A percentile compares a stretch with the other conserved stretches of the same genome.
These are phyloP conservation scores for Fonsecaea pugnacius DNA, from an alignment of 2,329 filamentous ascomycete genomes.

Conservation along the genomic window DNA sequence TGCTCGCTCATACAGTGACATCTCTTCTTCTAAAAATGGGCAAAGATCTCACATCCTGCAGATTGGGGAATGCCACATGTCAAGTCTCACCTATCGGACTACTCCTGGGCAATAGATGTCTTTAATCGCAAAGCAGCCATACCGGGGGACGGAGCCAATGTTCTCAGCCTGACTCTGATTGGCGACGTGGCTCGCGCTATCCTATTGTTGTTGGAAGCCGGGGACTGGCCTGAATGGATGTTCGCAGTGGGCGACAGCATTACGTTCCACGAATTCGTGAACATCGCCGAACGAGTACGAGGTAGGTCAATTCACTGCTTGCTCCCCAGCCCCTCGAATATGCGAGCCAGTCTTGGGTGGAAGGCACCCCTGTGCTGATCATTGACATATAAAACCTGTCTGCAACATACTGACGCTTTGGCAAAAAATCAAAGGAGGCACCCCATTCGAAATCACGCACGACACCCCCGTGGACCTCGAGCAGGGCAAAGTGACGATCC, in stretches of 20 bases:
- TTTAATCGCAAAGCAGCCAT: conserved; percentile 35
- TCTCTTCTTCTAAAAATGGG: no score
- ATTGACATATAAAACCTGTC: background rate
- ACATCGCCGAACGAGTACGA: conserved; percentile 33
- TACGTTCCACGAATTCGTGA: conserved; percentile 39
- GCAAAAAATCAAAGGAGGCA: background rate
- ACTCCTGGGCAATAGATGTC: conserved; percentile 35
- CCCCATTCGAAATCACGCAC: conserved; percentile 6
- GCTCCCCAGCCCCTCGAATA: no score
- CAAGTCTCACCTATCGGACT: conserved; percentile 32
- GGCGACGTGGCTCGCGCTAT: conserved; percentile 39
- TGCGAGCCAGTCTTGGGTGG: background rate
- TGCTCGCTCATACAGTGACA: no score
- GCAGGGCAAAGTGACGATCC: background rate
- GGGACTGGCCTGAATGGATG: conserved; percentile 34
- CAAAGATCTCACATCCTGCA: conserved; percentile 1
- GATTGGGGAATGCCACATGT: conserved; percentile 32
- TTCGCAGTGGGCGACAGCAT: conserved; percentile 38
- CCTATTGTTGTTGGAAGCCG: conserved; percentile 28
- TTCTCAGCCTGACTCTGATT: conserved; percentile 36
- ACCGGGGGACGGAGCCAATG: conserved; percentile 34
- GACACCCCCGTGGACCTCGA: background rate
- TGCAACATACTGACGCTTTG: background rate
- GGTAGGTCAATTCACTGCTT: conserved; percentile 31
- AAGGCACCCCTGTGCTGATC: background rate